Conservation (phyloP, 805 yeast genomes). For the Saccharomycopsis vini region DNA sequence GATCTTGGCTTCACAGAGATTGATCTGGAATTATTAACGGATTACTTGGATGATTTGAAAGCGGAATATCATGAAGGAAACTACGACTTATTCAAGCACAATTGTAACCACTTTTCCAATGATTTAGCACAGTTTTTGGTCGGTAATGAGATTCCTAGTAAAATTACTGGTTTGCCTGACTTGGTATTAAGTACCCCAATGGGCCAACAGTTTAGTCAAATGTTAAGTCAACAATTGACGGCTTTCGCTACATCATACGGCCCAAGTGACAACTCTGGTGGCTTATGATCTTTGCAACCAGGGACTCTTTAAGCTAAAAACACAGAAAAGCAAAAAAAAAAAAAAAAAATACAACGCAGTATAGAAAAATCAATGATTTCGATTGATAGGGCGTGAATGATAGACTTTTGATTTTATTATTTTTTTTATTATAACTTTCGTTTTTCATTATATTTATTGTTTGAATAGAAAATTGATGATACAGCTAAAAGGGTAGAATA, state of each 20-base stretch:
- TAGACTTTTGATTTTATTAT: no score
- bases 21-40: constrained; percentile 43
- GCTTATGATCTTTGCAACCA: no score
- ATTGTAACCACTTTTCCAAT: constrained; percentile 61
- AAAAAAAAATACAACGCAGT: no score
- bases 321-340: no score
- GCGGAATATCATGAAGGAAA: constrained; percentile 37
- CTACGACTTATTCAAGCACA: constrained; percentile 53
- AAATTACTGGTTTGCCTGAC: constrained; percentile 44
- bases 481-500: no score
- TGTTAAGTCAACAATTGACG: constrained; percentile 24
- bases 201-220: constrained; percentile 38
- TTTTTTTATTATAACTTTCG: no score
- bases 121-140: constrained; percentile 48
- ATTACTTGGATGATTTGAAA: constrained; percentile 42
- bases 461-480: no score
- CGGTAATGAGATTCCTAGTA: constrained; percentile 44
- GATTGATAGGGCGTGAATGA: no score
- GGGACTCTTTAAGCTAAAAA: no score
- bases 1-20: constrained; percentile 47
- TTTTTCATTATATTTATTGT: no score
- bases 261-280: constrained; percentile 18
- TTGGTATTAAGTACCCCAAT: constrained; percentile 42
- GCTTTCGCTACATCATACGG: constrained; percentile 15
- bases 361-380: no score